Percentiles rank a stretch among this genome's conserved stretches.
These are phyloP conservation scores for Aspergillus flavus DNA, from an alignment of 2,329 filamentous ascomycete species.

Conservation along the genomic window DNA sequence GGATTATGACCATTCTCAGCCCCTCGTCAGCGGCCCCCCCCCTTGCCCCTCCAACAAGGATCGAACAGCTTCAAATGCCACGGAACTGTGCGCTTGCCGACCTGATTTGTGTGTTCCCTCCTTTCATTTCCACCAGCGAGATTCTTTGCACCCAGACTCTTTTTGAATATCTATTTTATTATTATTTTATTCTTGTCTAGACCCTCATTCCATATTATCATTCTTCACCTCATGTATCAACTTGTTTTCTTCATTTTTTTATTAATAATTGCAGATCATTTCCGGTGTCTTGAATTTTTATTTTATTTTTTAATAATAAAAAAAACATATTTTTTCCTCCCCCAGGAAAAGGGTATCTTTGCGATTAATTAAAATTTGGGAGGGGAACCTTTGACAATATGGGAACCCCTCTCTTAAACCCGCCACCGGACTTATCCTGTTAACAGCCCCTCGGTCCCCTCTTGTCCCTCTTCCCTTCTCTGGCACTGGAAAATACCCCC, in stretches of 20 bases:
- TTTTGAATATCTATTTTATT: neutral
- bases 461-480: constrained; percentile 5
- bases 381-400: neutral
- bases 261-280: constrained; percentile 8
- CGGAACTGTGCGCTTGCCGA: constrained; percentile 13
- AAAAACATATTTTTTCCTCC: neutral
- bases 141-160: constrained; percentile 14
- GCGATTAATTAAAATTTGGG: neutral
- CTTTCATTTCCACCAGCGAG: constrained; percentile 26
- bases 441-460: constrained; percentile 17
- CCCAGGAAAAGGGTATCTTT: neutral
- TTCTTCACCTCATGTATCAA: constrained; percentile 15
- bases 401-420: constrained; percentile 6
- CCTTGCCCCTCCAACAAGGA: constrained; percentile 29
- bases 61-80: constrained; percentile 22
- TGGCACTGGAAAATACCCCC: neutral
- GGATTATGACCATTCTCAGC: constrained; percentile 4
- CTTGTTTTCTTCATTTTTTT: constrained; percentile 13
- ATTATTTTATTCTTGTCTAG: neutral
- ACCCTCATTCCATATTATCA: constrained; percentile 13
- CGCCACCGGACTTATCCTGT: constrained; percentile 14
- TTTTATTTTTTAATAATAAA: neutral
- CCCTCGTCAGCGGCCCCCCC: constrained; percentile 22
- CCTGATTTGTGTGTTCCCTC: constrained; percentile 24
- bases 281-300: neutral